Evolutionary conservation across 352 stramenopile genomes (phyloP).

Genomic region (Pythium phragmitis): DNA sequence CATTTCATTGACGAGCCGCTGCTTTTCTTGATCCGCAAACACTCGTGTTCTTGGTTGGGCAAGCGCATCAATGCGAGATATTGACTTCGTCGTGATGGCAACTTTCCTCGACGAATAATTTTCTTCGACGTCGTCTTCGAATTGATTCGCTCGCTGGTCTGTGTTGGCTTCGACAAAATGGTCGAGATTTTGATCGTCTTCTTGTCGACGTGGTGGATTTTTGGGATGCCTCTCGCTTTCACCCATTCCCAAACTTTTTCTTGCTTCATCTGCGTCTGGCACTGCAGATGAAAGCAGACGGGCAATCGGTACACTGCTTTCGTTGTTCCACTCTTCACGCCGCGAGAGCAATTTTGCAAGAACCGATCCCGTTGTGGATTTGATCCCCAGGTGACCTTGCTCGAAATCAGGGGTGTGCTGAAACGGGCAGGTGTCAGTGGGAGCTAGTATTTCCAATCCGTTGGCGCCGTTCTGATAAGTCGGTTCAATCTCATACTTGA

Average conservation of each 20-base stretch:
- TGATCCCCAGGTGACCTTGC: background rate
- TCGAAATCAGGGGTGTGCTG: background rate
- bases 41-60: conserved; percentile 49
- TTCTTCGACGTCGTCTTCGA: background rate
- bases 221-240: too few species aligned
- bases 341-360: conserved; percentile 8
- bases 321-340: conserved; percentile 1
- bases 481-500: background rate
- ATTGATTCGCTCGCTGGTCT: background rate
- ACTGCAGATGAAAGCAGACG: background rate
- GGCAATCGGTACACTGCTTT: background rate
- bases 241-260: too few species aligned
- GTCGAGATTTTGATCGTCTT: background rate
- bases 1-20: conserved; percentile 55
- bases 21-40: conserved; percentile 66
- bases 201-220: background rate
- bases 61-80: conserved; percentile 30
- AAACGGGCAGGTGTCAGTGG: conserved; percentile 11
- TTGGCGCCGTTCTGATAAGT: background rate
- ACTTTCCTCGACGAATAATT: background rate
- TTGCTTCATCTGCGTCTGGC: background rate
- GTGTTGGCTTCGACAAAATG: background rate
- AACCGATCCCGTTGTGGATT: background rate
- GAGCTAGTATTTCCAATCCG: conserved; percentile 1
- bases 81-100: background rate